Conservation (phyloP, 2,329 filamentous ascomycete species). For the Arthrobotrys sphaeroides region DNA sequence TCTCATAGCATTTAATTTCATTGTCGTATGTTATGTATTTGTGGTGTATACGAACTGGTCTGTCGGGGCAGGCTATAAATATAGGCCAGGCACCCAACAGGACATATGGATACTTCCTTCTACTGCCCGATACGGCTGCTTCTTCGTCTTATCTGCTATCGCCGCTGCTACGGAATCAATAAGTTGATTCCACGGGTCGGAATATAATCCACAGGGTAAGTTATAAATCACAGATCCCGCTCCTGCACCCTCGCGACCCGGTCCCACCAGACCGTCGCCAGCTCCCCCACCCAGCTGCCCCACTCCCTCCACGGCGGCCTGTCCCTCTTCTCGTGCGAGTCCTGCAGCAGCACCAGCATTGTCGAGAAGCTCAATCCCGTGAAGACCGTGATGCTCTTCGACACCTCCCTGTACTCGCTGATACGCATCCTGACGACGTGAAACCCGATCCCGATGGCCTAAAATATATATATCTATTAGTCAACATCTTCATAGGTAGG, state of each 20-base stretch:
- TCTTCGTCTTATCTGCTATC: too few relatives aligned
- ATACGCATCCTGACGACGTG: slow-evolving; percentile 55
- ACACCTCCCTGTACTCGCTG: slow-evolving; percentile 52
- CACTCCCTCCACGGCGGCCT: slow-evolving; percentile 46
- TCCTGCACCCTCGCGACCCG: slow-evolving; percentile 28
- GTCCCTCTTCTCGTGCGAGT: slow-evolving; percentile 42
- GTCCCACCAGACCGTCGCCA: slow-evolving; percentile 46
- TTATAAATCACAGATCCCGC: slow-evolving; percentile 18
- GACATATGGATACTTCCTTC: too few relatives aligned
- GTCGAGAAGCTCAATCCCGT: slow-evolving; percentile 40
- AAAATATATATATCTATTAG: background rate
- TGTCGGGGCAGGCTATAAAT: too few relatives aligned
- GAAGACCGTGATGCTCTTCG: slow-evolving; percentile 51
- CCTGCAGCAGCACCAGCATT: slow-evolving; percentile 47
- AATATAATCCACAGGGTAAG: too few relatives aligned
- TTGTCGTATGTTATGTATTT: background rate
- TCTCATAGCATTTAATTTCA: background rate
- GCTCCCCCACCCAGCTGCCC: slow-evolving; percentile 26
- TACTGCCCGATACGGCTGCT: too few relatives aligned
- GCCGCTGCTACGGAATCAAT: background rate
- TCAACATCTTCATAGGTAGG: too few relatives aligned
- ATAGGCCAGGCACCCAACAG: too few relatives aligned
- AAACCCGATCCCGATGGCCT: slow-evolving; percentile 48
- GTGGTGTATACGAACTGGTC: background rate
- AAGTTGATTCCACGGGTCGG: too few relatives aligned